These are phyloP conservation scores for Canavalia ensiformis DNA, from an alignment of 306 rosid species.

Conservation along the genomic window DNA sequence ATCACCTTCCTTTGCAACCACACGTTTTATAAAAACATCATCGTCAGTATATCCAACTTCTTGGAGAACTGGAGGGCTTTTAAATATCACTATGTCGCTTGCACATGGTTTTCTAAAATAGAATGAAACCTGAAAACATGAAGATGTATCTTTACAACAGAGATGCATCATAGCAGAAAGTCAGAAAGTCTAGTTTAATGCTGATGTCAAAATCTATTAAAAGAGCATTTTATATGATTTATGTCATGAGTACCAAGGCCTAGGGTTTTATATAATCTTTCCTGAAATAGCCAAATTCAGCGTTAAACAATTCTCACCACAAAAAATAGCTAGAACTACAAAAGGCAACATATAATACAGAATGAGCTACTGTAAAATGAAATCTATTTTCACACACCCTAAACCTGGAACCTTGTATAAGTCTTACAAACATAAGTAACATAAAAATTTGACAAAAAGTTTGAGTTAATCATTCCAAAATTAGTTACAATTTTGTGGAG, in stretches of 20 bases:
- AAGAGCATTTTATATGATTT: conserved; percentile 8
- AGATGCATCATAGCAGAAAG: conserved; percentile 23
- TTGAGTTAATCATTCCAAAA: conserved; percentile 2
- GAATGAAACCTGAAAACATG: conserved; percentile 80
- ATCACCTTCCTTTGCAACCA: conserved; percentile 95
- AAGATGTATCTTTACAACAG: conserved; percentile 32
- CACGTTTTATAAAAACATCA: conserved; percentile 93
- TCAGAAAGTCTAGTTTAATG: conserved; percentile 18
- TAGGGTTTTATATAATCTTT: neutral
- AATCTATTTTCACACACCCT: neutral
- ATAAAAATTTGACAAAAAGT: neutral
- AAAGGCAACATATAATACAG: too few species aligned
- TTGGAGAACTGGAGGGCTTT: conserved; percentile 97
- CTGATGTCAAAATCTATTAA: conserved; percentile 23
- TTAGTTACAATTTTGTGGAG: neutral
- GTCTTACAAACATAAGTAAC: conserved; percentile 29
- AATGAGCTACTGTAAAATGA: too few species aligned
- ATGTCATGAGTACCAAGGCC: conserved; percentile 6
- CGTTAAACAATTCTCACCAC: conserved; percentile 11
- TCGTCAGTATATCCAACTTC: conserved; percentile 91
- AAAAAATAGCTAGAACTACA: conserved; percentile 1
- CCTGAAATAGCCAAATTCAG: neutral
- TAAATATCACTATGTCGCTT: conserved; percentile 90
- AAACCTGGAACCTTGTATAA: conserved; percentile 12
- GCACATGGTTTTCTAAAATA: conserved; percentile 95